Percentiles rank a stretch among this genome's conserved stretches.
Conservation (phyloP, 2,329 filamentous ascomycete species). For the Claviceps pazoutovae region DNA sequence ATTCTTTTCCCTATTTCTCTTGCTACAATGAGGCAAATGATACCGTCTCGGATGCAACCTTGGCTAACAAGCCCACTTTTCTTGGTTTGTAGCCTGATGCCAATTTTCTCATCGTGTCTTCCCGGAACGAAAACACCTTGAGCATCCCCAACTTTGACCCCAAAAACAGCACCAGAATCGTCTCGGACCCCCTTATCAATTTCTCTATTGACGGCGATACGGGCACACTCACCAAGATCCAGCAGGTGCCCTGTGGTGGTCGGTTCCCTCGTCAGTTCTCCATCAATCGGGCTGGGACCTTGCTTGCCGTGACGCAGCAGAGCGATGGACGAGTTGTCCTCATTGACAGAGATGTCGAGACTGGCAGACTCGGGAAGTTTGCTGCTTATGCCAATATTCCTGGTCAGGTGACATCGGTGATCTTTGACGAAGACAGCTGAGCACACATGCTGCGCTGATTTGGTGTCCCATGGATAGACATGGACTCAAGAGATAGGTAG, state of each 20-base stretch:
- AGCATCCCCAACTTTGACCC: constrained; percentile 29
- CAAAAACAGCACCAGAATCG: constrained; percentile 27
- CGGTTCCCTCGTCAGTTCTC: constrained; percentile 52
- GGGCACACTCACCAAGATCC: constrained; percentile 41
- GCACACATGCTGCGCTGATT: background rate
- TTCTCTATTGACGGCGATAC: constrained; percentile 40
- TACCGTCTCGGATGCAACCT: too few species aligned
- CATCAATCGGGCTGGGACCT: constrained; percentile 47
- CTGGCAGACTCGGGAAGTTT: constrained; percentile 40
- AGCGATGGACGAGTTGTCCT: constrained; percentile 45
- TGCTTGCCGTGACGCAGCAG: constrained; percentile 55
- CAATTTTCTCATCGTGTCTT: constrained; percentile 52
- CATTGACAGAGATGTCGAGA: constrained; percentile 42
- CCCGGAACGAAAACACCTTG: constrained; percentile 48
- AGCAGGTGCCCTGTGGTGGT: constrained; percentile 51
- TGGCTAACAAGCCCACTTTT: too few species aligned
- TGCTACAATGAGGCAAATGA: too few species aligned
- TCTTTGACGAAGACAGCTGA: constrained; percentile 29
- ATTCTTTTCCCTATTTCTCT: constrained; percentile 12
- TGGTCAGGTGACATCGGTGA: constrained; percentile 31
- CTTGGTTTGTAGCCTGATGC: constrained; percentile 34
- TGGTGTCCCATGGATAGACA: background rate
- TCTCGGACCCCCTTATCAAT: constrained; percentile 51
- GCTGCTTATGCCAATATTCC: constrained; percentile 27
- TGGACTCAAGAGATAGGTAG: background rate